phyloP scores from a whole-genome alignment of 495 filamentous ascomycete species.

The Chaetomidium leptoderma region DNA sequence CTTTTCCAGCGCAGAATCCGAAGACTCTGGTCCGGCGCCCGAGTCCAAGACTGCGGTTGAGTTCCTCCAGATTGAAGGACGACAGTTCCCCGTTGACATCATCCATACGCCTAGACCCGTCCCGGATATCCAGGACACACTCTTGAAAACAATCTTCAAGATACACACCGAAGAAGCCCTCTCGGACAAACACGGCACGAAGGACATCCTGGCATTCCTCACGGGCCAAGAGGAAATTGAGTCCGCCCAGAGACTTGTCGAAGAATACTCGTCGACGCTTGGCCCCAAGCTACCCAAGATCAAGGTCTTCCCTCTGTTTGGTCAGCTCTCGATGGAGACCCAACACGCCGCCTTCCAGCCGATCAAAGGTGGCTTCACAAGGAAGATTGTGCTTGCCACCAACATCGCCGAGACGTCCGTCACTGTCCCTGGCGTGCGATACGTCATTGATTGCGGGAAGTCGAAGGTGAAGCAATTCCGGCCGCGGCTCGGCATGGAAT shows the following conservation, averaged over 20 bases:
- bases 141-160: conserved; percentile 80
- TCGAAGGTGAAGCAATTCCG: conserved; percentile 92
- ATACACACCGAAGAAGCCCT: conserved; percentile 83
- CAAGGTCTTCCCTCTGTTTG: conserved; percentile 46
- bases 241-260: conserved; percentile 69
- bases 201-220: conserved; percentile 86
- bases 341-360: conserved; percentile 84
- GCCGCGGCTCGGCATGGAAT: conserved; percentile 78
- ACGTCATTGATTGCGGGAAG: conserved; percentile 90
- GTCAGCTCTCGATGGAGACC: conserved; percentile 56
- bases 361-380: conserved; percentile 62
- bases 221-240: conserved; percentile 94
- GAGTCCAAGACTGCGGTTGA: conserved; percentile 29
- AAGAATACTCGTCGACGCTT: conserved; percentile 69
- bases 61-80: conserved; percentile 74
- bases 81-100: conserved; percentile 80
- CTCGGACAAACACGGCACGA: conserved; percentile 54
- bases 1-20: conserved; percentile 47
- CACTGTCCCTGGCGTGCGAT: conserved; percentile 87
- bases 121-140: conserved; percentile 74
- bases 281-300: conserved; percentile 70
- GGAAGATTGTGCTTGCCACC: conserved; percentile 88
- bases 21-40: neutral
- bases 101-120: conserved; percentile 73
- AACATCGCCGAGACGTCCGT: conserved; percentile 99